Conservation (phyloP, 2,329 filamentous ascomycete species). For the Colletotrichum plurivorum region DNA sequence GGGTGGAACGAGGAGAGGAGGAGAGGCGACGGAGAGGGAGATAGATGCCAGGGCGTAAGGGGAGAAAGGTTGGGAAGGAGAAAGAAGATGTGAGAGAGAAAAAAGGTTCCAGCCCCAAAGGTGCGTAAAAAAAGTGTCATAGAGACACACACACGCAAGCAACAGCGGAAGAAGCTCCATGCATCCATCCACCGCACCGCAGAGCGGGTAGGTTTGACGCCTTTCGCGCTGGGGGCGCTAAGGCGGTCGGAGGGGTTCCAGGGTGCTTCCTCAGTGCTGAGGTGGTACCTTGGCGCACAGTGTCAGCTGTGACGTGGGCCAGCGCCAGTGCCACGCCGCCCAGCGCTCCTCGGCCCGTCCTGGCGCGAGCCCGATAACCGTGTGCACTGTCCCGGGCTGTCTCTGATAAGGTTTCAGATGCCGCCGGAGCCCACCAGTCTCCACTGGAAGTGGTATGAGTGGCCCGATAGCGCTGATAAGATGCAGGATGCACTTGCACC, state of each 20-base stretch:
- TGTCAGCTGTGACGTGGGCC: constrained; percentile 21
- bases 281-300: constrained; percentile 1
- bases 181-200: not conserved
- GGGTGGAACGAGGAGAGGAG: not conserved
- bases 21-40: not conserved
- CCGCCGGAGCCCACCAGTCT: constrained; percentile 13
- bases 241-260: not conserved
- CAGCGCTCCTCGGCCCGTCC: constrained; percentile 1
- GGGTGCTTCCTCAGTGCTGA: not conserved
- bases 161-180: constrained; percentile 11
- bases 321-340: constrained; percentile 5
- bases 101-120: not conserved
- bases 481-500: constrained; percentile 32
- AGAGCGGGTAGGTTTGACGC: constrained; percentile 20
- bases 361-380: constrained; percentile 5
- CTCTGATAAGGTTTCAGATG: constrained; percentile 27
- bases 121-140: constrained; percentile 2
- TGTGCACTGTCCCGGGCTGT: constrained; percentile 14
- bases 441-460: not conserved
- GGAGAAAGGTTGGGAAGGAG: not conserved
- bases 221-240: constrained; percentile 18
- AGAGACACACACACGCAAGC: not conserved
- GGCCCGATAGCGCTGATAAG: constrained; percentile 14
- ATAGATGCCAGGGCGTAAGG: not conserved
- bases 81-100: not conserved